Evolutionary conservation across 2,329 filamentous ascomycete species (phyloP), one percentile per base, ranked within the genome.

Genomic region (Aspergillus pseudoglaucus): DNA sequence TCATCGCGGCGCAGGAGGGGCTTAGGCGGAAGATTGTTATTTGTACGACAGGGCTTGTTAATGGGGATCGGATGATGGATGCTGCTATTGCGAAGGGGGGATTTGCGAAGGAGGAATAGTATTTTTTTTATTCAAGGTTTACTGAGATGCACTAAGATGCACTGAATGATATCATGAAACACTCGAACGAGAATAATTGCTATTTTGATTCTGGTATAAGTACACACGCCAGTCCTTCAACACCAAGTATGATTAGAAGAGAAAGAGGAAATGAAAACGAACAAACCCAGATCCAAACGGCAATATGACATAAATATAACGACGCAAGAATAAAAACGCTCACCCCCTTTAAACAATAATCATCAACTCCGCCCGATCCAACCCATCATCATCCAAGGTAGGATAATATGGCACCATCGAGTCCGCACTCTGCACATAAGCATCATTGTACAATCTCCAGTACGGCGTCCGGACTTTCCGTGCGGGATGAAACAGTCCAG

Each of bases 331-430:
- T 5, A 22, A 22, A 5, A 53, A 50, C 55, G 50, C 53, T 47
- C 47, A 45, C 46, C 9, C 18, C 12, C 15, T 9, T 77, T 77
- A 95, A 66, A 95, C 75, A 59, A 95, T 80, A 68, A 95, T 91
- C 8, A 82, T 83, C 67, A 96, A 67, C 72, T 96, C 90, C 38
- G 85, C 81, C 61, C 90, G 78, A 60, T 87, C 83, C 61, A 91
- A 74, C 49, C 82, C 83, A 55, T 93, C 87, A 52, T 93, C 88
- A 47, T 87, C 86, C 54, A 96, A 71, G 55, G 86, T 85, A 1
- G 91, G 93, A 65, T 96, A 98, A 63, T 95, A 96, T 2, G 93
- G 94, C 47, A 98, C 87, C 83, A 98, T 94, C 23, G 89, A 83
- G 69, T 98, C 93, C 15, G 91, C 91, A 27, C 81, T 84, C 64